Evolutionary conservation across 805 yeast species (phyloP).

Genomic region (Cyberlindnera maclurae): DNA sequence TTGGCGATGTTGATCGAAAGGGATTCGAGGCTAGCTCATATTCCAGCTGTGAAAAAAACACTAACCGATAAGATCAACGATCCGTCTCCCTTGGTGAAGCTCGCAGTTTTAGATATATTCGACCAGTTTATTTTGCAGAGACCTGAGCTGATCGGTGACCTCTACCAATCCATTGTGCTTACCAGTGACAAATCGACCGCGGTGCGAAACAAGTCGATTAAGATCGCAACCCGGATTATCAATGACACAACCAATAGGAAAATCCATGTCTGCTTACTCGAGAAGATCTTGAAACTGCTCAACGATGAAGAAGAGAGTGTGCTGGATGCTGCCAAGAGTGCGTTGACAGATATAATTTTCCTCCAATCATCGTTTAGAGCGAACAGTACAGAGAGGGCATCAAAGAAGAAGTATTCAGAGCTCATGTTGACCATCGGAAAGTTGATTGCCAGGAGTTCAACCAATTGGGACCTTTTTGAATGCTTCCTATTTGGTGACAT

Average conservation of each 20-base stretch:
- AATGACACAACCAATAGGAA: slow-evolving; percentile 21
- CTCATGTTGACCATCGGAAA: slow-evolving; percentile 27
- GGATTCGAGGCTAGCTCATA: slow-evolving; percentile 44
- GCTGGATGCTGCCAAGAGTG: slow-evolving; percentile 33
- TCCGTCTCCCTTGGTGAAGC: slow-evolving; percentile 64
- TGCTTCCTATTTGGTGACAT: slow-evolving; percentile 40
- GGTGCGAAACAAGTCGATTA: slow-evolving; percentile 58
- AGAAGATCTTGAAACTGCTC: slow-evolving; percentile 44
- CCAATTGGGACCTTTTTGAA: slow-evolving; percentile 38
- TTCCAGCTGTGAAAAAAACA: slow-evolving; percentile 44
- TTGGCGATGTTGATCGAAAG: slow-evolving; percentile 47
- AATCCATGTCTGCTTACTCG: slow-evolving; percentile 38
- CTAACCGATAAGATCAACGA: slow-evolving; percentile 48
- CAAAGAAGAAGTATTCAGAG: background rate
- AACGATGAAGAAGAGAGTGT: slow-evolving; percentile 68
- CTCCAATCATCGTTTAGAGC: slow-evolving; percentile 3
- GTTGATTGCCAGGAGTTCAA: slow-evolving; percentile 31
- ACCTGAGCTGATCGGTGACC: slow-evolving; percentile 40
- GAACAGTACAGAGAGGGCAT: background rate
- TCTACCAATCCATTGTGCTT: slow-evolving; percentile 31
- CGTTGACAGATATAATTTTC: slow-evolving; percentile 35
- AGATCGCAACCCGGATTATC: slow-evolving; percentile 44
- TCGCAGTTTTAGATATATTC: slow-evolving; percentile 66
- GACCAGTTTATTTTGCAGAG: slow-evolving; percentile 37
- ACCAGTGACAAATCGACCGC: slow-evolving; percentile 52